phyloP scores from a whole-genome alignment of 2,329 filamentous ascomycete genomes.

The Pseudocercospora fijiensis region DNA sequence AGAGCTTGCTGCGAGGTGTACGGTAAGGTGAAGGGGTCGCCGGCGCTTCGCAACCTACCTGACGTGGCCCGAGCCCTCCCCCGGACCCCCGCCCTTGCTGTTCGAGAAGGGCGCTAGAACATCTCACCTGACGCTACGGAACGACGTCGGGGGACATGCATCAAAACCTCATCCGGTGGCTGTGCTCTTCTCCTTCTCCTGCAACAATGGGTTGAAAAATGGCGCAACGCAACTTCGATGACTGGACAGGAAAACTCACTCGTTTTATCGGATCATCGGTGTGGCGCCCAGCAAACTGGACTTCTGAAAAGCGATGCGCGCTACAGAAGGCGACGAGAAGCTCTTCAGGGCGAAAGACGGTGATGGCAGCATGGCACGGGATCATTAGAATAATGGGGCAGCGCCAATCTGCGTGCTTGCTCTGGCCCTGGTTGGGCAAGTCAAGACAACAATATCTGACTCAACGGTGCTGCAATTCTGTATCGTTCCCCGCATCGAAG shows the following conservation, averaged over 20 bases:
- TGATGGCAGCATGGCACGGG: background rate
- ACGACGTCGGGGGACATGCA: constrained; percentile 1
- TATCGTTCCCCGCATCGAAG: background rate
- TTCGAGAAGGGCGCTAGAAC: background rate
- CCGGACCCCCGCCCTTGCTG: too few relatives aligned
- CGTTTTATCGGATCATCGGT: background rate
- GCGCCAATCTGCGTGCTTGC: too few relatives aligned
- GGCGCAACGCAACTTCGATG: background rate
- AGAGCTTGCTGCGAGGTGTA: background rate
- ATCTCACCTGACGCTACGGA: background rate
- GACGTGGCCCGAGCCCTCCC: background rate
- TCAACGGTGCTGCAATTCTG: background rate
- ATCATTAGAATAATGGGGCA: too few relatives aligned
- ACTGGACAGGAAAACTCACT: background rate
- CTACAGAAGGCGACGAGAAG: background rate
- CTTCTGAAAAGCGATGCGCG: background rate
- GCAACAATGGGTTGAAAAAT: background rate
- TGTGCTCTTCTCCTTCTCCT: background rate
- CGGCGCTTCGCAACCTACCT: background rate
- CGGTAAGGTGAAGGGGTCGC: background rate
- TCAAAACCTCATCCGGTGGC: background rate
- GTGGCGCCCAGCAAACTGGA: background rate
- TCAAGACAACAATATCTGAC: background rate
- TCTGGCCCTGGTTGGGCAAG: too few relatives aligned
- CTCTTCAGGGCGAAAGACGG: background rate